Conservation (phyloP, 1,284 basidiomycete genomes). For the Ustilago shanxiensis region DNA sequence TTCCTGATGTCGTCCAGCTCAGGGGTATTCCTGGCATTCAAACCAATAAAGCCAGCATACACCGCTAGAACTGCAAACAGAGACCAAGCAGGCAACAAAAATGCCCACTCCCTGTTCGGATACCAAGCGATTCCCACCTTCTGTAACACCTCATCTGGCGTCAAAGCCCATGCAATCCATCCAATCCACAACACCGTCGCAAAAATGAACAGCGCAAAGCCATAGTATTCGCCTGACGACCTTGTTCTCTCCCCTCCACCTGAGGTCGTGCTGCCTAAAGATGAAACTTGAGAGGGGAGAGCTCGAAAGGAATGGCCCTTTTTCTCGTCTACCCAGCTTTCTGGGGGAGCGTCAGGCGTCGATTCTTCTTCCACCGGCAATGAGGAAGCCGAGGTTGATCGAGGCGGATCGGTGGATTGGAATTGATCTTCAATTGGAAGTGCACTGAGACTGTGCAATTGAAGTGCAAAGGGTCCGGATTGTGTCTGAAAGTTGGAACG, state of each 20-base stretch:
- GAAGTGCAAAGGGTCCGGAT: constrained; percentile 50
- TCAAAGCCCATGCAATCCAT: constrained; percentile 55
- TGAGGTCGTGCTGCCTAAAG: constrained; percentile 11
- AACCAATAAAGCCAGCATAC: constrained; percentile 53
- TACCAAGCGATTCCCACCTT: constrained; percentile 59
- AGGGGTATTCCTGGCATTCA: constrained; percentile 47
- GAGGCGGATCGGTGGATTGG: not conserved
- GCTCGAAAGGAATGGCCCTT: constrained; percentile 36
- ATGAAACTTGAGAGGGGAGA: not conserved
- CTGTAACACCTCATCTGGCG: constrained; percentile 44
- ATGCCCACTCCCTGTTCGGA: constrained; percentile 62
- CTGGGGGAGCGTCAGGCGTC: not conserved
- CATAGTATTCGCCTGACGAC: constrained; percentile 53
- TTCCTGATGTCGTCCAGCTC: constrained; percentile 41
- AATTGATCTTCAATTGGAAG: constrained; percentile 19
- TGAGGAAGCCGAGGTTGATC: not conserved
- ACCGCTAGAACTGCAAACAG: constrained; percentile 51
- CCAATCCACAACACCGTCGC: constrained; percentile 52
- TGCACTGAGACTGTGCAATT: constrained; percentile 43
- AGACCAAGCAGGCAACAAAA: constrained; percentile 57
- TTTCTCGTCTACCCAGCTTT: constrained; percentile 34
- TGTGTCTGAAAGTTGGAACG: constrained; percentile 58
- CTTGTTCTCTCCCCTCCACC: not conserved
- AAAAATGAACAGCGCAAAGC: constrained; percentile 61
- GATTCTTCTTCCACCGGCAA: constrained; percentile 1